Conservation (phyloP, 2,329 filamentous ascomycete genomes). For the Botrytis sinoallii region DNA sequence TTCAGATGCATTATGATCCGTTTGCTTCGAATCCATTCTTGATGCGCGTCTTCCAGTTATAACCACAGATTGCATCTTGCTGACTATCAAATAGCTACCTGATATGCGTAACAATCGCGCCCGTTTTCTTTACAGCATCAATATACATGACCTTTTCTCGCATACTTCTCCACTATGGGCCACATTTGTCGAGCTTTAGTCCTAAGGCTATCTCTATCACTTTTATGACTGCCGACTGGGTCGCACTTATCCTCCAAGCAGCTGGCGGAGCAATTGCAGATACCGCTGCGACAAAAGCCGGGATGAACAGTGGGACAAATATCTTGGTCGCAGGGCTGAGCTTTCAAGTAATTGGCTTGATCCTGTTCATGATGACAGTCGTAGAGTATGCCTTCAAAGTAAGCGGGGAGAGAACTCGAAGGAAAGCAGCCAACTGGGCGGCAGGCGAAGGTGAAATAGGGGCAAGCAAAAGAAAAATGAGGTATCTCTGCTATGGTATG, state of each 20-base stretch:
- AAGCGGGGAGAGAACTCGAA: background rate
- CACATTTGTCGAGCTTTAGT: slow-evolving; percentile 45
- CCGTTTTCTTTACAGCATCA: slow-evolving; percentile 55
- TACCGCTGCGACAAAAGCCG: slow-evolving; percentile 27
- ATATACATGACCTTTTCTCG: slow-evolving; percentile 58
- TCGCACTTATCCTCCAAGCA: slow-evolving; percentile 56
- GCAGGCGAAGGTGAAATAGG: background rate
- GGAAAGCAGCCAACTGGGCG: slow-evolving; percentile 9
- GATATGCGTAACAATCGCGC: slow-evolving; percentile 46
- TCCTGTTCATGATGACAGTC: slow-evolving; percentile 28
- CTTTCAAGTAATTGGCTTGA: slow-evolving; percentile 40
- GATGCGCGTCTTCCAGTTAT: slow-evolving; percentile 22
- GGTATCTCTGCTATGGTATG: slow-evolving; percentile 3
- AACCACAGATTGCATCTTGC: background rate
- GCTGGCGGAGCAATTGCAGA: slow-evolving; percentile 52
- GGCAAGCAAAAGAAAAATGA: background rate
- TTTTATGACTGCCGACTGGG: slow-evolving; percentile 49
- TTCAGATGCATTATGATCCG: slow-evolving; percentile 29
- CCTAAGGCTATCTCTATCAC: slow-evolving; percentile 50
- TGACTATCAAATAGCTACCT: slow-evolving; percentile 47
- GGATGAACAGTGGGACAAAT: slow-evolving; percentile 24
- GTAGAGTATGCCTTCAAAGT: slow-evolving; percentile 26
- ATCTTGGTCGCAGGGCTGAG: slow-evolving; percentile 42
- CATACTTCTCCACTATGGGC: slow-evolving; percentile 52
- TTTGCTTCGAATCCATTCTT: slow-evolving; percentile 28